Conservation (phyloP, 768 basidiomycete species). For the Boletus reticuloceps region DNA sequence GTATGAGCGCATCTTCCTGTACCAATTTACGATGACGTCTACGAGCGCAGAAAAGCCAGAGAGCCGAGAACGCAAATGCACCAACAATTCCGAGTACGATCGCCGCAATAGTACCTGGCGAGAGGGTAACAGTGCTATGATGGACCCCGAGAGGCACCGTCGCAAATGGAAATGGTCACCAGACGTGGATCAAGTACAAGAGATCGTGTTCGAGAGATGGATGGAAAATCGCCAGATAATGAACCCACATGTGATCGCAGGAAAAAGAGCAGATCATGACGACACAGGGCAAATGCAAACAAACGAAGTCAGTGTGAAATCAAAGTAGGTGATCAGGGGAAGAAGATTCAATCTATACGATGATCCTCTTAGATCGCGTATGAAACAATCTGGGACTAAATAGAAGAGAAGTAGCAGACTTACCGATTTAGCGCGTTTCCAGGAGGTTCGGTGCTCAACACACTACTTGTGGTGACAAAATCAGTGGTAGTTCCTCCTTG, state of each 20-base stretch:
- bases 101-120: constrained; percentile 24
- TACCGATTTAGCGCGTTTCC: constrained; percentile 11
- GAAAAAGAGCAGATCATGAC: constrained; percentile 16
- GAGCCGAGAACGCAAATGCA: constrained; percentile 22
- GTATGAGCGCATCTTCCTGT: constrained; percentile 16
- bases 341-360: constrained; percentile 4
- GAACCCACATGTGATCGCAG: constrained; percentile 11
- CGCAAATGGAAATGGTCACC: constrained; percentile 1
- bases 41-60: constrained; percentile 34
- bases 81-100: constrained; percentile 27
- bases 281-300: constrained; percentile 16
- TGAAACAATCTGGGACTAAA: neutral
- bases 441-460: constrained; percentile 23
- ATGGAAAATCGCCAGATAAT: constrained; percentile 6
- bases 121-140: constrained; percentile 10
- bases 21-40: constrained; percentile 26
- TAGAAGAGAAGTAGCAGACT: constrained; percentile 1
- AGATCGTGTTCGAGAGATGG: constrained; percentile 5
- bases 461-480: constrained; percentile 18
- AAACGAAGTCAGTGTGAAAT: constrained; percentile 1
- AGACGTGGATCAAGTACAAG: neutral
- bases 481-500: constrained; percentile 14
- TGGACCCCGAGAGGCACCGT: constrained; percentile 3
- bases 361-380: constrained; percentile 9
- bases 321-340: neutral